Conservation (phyloP, 176 grass and related monocot species). For the Zea mays region DNA sequence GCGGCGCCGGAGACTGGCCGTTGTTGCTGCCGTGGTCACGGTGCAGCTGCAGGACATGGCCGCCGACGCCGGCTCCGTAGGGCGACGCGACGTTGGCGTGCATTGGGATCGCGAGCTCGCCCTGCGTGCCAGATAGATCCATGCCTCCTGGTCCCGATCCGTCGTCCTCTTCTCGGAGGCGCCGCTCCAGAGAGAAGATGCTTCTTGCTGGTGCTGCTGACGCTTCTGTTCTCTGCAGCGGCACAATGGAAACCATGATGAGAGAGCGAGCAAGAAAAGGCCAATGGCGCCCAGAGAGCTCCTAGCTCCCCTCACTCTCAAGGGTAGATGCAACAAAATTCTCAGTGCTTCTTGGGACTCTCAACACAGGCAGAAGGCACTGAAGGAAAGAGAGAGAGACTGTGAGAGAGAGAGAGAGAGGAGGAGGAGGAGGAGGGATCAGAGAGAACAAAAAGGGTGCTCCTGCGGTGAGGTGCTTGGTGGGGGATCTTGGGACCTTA, state of each 20-base stretch:
- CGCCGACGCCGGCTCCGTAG: conserved; percentile 33
- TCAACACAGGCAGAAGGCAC: conserved; percentile 38
- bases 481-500: conserved; percentile 63
- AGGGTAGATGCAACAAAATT: conserved; percentile 51
- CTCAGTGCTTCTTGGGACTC: conserved; percentile 57
- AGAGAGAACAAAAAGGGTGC: conserved; percentile 46
- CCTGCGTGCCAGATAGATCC: conserved; percentile 79
- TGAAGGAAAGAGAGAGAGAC: conserved; percentile 16
- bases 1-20: conserved; percentile 27
- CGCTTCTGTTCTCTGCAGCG: conserved; percentile 44
- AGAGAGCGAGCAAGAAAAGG: conserved; percentile 42
- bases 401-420: no score
- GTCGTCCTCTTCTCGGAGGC: conserved; percentile 12
- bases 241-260: conserved; percentile 59
- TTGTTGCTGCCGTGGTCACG: conserved; percentile 21
- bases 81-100: conserved; percentile 47
- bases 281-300: conserved; percentile 40
- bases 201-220: conserved; percentile 24
- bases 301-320: conserved; percentile 21
- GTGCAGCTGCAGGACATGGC: conserved; percentile 48
- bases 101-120: conserved; percentile 93
- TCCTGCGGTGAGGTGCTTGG: conserved; percentile 35
- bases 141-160: conserved; percentile 36
- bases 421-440: neutral
- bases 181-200: conserved; percentile 42